Base-by-base conservation (phyloP, 371 early-diverging fungal genomes). In the Conidiobolus incongruus region DNA sequence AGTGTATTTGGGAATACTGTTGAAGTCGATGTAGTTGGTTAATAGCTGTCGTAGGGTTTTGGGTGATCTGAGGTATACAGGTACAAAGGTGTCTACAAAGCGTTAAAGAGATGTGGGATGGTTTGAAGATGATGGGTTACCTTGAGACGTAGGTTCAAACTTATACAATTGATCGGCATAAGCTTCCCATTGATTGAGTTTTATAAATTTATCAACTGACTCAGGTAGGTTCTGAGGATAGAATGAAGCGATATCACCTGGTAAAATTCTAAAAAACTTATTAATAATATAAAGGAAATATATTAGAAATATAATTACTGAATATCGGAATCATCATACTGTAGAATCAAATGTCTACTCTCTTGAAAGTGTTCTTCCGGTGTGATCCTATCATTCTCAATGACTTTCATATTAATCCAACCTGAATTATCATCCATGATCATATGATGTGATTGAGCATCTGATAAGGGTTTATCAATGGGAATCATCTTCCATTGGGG, bases 321-420 rank as follows among this genome's bases (percentile, higher is more conserved):
- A 19, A 19, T 17, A 17, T 4, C 19, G 13, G 17, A 7, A 4
- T 49, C 19, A 28, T 52, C 45, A 6, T 57, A 48, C 5, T 49
- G 46, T 10, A 83, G 56, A 19, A 58, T 66, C 11, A 93, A 40
- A 43, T 78, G 83, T 6, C 90, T 68, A 2, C 86, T 83, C 51
- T 92, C 94, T 56, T 92, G 94, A 48, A 85, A 85, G 49, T 93
- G 93, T 26, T 72, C 70, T 1, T 40, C 30, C 2, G 77, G 54
- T 1, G 94, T 89, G 34, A 92, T 65, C 10, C 93, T 59, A 32
- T 65, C 50, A 36, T 70, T 75, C 16, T 55, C 41, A 17, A 59
- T 49, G 4, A 78, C 45, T 1, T 47, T 48, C 6, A 65, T 54
- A 39, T 59, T 31, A 1, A 46, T 13, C 38, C 31, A 23, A 29